Base-by-base conservation (phyloP, 148 eudicot species). In the Silene conica region DNA sequence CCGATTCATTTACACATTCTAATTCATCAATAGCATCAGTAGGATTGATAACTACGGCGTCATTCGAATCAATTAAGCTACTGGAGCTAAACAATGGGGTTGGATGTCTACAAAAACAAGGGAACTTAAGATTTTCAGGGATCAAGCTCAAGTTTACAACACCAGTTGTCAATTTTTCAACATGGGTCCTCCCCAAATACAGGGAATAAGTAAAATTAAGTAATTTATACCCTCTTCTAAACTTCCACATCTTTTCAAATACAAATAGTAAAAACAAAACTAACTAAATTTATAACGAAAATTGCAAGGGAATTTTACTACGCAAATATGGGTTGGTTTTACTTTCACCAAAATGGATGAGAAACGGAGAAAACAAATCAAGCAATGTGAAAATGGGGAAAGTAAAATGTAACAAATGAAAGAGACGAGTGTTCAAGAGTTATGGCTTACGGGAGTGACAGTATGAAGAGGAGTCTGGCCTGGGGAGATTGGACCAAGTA, bases 151-250 rank as follows among this genome's bases (percentile, higher is more conserved):
- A 60, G 60, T 18, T 66, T 0, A 66, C 38, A 60, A 50, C 48
- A 60, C 54, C 59, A 75, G 45, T 12, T 5, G 69, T 71, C 15
- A 60, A 71, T 11, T 73, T 64, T 21, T 65, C 38, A 68, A 63
- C 80, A 9, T 73, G 81, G 73, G 73, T 76, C 15, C 21, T 73
- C 63, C 80, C 63, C 45, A 72, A 3, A 74, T 28, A 23, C 8
- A 78, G 15, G 11, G 82, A 76, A 61, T 73, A 55, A 25, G 77
- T 77, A 5, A 66, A 73, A 20, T 82, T 78, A 41, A 81, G 71
- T 34, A 71, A 72, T 58, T 52, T 28, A 46, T 76, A 69, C 23
- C 76, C 83, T 83, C 88, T 83, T 80, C 85, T 83, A 61, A 86
- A 71, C 23, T 45, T 81, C 76, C 63, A 69, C 72, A 69, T 69